Percentiles rank a stretch among this genome's conserved stretches.
Conservation (phyloP, 805 yeast species). For the Myxozyma sirexii region DNA sequence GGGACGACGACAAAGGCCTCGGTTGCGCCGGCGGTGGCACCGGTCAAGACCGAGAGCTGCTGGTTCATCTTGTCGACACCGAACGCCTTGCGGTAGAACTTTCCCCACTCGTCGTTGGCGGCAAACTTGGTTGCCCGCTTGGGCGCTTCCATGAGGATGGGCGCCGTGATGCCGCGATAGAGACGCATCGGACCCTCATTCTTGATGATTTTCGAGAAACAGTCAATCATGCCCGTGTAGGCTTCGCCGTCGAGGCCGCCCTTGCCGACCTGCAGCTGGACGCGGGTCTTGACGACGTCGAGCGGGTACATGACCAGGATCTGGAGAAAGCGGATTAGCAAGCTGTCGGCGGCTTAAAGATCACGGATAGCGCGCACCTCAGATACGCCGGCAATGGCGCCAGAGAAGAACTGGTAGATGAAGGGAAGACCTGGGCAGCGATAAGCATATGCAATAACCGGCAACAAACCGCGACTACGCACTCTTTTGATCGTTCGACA, state of each 20-base stretch:
- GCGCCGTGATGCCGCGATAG: conserved; percentile 94
- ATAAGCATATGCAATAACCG: neutral
- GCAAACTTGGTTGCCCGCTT: conserved; percentile 98
- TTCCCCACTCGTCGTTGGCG: conserved; percentile 96
- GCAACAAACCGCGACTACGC: neutral
- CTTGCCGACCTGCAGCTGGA: conserved; percentile 73
- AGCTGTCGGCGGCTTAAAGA: too few species aligned
- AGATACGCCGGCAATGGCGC: conserved; percentile 96
- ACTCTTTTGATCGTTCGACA: conserved; percentile 27
- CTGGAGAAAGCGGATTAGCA: conserved; percentile 25
- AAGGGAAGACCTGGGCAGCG: conserved; percentile 66
- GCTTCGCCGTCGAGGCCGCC: conserved; percentile 54
- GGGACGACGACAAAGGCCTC: conserved; percentile 98
- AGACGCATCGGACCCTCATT: conserved; percentile 83
- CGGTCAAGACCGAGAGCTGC: conserved; percentile 83
- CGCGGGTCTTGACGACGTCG: conserved; percentile 89
- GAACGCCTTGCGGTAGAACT: conserved; percentile 70
- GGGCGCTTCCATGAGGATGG: conserved; percentile 98
- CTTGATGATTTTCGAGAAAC: conserved; percentile 77
- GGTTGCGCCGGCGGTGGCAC: conserved; percentile 98
- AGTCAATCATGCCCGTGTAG: conserved; percentile 82
- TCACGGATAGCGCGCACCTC: too few species aligned
- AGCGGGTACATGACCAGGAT: conserved; percentile 87
- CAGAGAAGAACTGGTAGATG: conserved; percentile 84
- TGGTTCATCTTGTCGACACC: conserved; percentile 74